These are phyloP conservation scores for Guillardia theta DNA, from an alignment of 78 protist species.

Conservation along the genomic window DNA sequence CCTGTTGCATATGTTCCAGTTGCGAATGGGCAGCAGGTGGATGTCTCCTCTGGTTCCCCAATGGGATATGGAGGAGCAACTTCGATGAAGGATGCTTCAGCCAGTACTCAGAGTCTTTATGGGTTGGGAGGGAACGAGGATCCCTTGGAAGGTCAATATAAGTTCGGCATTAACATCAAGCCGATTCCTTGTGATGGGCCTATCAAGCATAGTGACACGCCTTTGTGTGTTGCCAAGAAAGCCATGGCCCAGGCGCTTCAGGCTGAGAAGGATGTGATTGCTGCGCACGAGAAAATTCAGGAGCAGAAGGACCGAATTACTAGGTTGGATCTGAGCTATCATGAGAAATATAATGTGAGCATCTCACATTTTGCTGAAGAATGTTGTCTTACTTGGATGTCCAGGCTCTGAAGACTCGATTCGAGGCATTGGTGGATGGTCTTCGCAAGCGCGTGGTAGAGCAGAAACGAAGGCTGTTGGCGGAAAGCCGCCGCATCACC, in stretches of 20 bases:
- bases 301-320: background rate
- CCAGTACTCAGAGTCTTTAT: background rate
- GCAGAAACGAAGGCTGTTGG: background rate
- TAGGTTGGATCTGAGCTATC: background rate
- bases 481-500: background rate
- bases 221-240: background rate
- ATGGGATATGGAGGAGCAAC: background rate
- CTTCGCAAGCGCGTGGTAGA: background rate
- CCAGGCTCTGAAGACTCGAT: background rate
- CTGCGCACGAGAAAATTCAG: constrained; percentile 4
- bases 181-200: background rate
- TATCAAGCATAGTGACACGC: background rate
- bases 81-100: background rate
- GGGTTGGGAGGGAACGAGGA: background rate
- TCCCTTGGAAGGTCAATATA: background rate
- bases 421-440: background rate
- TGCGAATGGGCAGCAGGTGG: background rate
- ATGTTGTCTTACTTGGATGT: background rate
- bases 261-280: constrained; percentile 8
- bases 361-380: background rate
- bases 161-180: background rate
- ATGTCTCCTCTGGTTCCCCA: background rate
- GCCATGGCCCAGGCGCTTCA: constrained; percentile 30
- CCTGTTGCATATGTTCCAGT: background rate
- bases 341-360: background rate